Percentiles rank a stretch among this genome's conserved stretches.
Conservation (phyloP, 441 rosid genomes). For the Gossypium aridum region DNA sequence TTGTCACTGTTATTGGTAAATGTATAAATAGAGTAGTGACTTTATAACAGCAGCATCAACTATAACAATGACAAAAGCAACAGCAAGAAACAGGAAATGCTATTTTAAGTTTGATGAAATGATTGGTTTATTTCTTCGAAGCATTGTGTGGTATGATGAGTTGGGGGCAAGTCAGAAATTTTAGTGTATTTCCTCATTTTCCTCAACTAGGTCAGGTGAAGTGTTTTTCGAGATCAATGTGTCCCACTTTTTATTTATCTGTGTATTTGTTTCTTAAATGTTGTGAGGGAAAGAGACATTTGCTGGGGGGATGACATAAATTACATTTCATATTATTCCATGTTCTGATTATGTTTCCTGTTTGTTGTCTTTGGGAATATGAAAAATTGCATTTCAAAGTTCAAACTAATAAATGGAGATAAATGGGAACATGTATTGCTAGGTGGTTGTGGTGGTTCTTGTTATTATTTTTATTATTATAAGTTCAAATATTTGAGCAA, state of each 20-base stretch:
- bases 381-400: background rate
- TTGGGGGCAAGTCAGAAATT: background rate
- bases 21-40: background rate
- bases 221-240: background rate
- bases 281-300: background rate
- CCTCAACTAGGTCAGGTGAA: background rate
- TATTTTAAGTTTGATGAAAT: background rate
- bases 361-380: background rate
- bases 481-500: background rate
- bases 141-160: background rate
- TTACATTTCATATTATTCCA: background rate
- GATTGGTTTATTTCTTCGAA: background rate
- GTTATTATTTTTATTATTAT: background rate
- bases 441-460: no score
- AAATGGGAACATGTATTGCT: background rate
- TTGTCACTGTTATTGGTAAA: background rate
- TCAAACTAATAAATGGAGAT: background rate
- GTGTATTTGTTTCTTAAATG: background rate
- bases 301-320: background rate
- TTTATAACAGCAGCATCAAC: background rate
- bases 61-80: background rate
- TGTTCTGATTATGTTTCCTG: background rate
- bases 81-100: background rate
- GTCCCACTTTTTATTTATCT: background rate
- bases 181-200: background rate